Conservation (phyloP, 2,329 filamentous ascomycete species). For the Amauroascus niger region DNA sequence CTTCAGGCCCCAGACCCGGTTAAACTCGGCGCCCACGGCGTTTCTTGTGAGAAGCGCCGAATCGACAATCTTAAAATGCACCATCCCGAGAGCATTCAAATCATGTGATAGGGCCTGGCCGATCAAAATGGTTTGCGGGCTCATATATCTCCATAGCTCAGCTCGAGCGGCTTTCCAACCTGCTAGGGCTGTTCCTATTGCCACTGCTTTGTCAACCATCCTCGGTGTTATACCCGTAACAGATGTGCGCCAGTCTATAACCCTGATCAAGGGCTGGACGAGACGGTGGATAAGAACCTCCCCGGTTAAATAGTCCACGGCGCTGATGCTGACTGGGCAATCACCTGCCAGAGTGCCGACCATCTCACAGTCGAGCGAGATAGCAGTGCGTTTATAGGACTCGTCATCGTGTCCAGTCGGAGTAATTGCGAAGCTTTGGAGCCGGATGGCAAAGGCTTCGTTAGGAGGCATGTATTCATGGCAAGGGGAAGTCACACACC, state of each 20-base stretch:
- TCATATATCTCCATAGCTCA: slow-evolving; percentile 36
- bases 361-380: slow-evolving; percentile 45
- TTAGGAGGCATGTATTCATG: slow-evolving; percentile 6
- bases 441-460: neutral
- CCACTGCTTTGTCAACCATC: slow-evolving; percentile 27
- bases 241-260: slow-evolving; percentile 32
- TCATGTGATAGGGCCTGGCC: slow-evolving; percentile 43
- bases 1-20: slow-evolving; percentile 31
- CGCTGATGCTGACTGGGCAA: slow-evolving; percentile 32
- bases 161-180: slow-evolving; percentile 39
- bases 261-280: slow-evolving; percentile 30
- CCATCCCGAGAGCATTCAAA: slow-evolving; percentile 37
- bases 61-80: slow-evolving; percentile 39
- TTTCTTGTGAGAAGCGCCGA: slow-evolving; percentile 35
- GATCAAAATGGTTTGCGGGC: slow-evolving; percentile 40
- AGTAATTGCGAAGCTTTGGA: neutral
- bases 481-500: slow-evolving; percentile 1
- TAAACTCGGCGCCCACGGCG: slow-evolving; percentile 22
- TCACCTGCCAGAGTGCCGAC: slow-evolving; percentile 17
- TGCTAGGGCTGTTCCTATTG: slow-evolving; percentile 25
- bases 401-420: neutral
- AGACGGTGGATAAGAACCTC: slow-evolving; percentile 39
- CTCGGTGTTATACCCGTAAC: slow-evolving; percentile 33
- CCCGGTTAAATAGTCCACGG: slow-evolving; percentile 41
- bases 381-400: slow-evolving; percentile 20